Conservation (phyloP, 257 asterid species). For the Salvia miltiorrhiza region DNA sequence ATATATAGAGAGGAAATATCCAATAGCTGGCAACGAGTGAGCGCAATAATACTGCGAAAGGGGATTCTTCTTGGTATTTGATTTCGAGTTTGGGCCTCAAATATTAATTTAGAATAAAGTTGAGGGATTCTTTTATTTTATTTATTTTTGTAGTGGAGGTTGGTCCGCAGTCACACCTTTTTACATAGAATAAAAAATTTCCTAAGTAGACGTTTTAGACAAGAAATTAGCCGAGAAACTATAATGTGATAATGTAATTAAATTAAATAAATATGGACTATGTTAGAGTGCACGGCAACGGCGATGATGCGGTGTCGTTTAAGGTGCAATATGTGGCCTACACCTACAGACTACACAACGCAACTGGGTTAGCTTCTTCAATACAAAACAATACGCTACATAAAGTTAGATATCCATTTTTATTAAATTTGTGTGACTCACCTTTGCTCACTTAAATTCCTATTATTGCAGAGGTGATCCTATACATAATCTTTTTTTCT, state of each 20-base stretch:
- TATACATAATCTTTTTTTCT: too few species aligned
- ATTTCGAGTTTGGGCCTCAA: not conserved
- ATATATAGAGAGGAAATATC: not conserved
- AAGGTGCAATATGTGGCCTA: not conserved
- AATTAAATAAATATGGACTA: not conserved
- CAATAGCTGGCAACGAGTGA: conserved; percentile 3
- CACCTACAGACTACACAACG: too few species aligned
- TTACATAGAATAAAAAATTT: not conserved
- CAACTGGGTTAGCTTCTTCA: not conserved
- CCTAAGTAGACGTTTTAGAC: conserved; percentile 28
- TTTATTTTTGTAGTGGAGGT: conserved; percentile 24
- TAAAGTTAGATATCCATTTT: not conserved
- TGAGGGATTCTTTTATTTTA: not conserved
- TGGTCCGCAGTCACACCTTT: conserved; percentile 23
- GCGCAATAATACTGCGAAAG: not conserved
- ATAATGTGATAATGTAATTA: not conserved
- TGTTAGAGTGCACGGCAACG: conserved; percentile 21
- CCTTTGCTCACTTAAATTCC: not conserved
- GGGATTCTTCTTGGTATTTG: conserved; percentile 1
- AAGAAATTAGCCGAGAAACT: conserved; percentile 30
- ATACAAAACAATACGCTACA: too few species aligned
- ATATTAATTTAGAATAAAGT: not conserved
- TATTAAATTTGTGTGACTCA: not conserved
- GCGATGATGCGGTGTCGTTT: conserved; percentile 13
- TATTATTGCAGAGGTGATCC: not conserved